Conservation (phyloP, 225 moss, liverwort and hornwort species). For the Lunularia cruciata region DNA sequence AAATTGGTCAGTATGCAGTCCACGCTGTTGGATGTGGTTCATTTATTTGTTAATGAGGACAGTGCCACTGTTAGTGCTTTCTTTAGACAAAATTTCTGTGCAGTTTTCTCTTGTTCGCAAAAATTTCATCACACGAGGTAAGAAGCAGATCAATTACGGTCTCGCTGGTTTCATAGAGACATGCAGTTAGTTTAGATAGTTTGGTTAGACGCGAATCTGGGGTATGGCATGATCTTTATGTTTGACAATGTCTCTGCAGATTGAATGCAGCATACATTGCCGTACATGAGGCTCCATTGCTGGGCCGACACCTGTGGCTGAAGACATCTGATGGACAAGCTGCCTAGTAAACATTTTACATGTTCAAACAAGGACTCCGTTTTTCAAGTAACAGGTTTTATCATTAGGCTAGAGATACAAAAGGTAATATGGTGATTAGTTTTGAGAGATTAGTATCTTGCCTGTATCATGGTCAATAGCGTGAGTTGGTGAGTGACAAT, state of each 20-base stretch:
- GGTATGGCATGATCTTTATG: too few relatives aligned
- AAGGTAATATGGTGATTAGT: slow-evolving; percentile 18
- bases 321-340: slow-evolving; percentile 98
- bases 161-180: too few relatives aligned
- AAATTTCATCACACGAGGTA: too few relatives aligned
- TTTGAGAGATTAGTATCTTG: slow-evolving; percentile 10
- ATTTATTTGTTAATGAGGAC: too few relatives aligned
- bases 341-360: slow-evolving; percentile 37
- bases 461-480: slow-evolving; percentile 28
- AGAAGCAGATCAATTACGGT: too few relatives aligned
- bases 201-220: too few relatives aligned
- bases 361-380: slow-evolving; percentile 4
- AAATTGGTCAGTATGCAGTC: too few relatives aligned
- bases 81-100: too few relatives aligned
- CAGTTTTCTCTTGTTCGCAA: too few relatives aligned
- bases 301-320: slow-evolving; percentile 99
- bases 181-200: too few relatives aligned
- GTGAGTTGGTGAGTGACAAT: slow-evolving; percentile 21
- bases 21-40: too few relatives aligned
- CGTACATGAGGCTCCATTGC: slow-evolving; percentile 79
- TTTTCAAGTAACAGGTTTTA: slow-evolving; percentile 19
- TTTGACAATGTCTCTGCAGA: slow-evolving; percentile 65
- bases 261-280: slow-evolving; percentile 98
- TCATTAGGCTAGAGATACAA: slow-evolving; percentile 10
- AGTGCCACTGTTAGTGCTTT: too few relatives aligned